A percentile compares a stretch with the other conserved stretches of the same genome.
Evolutionary conservation across 176 grass and related monocot genomes (phyloP).

Genomic region (Avena insularis): DNA sequence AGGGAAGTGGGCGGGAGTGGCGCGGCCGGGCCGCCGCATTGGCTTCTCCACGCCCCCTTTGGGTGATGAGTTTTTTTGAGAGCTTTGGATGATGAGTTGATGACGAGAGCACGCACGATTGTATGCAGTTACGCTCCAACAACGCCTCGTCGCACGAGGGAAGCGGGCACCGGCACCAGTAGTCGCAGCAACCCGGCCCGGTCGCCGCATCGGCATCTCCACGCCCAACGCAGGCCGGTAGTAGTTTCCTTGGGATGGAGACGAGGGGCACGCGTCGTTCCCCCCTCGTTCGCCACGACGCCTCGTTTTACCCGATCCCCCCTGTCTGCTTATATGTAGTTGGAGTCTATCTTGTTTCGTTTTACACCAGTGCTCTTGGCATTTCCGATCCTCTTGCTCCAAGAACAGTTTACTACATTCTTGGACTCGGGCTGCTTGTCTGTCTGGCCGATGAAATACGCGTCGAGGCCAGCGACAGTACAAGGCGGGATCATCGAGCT

Average conservation of each 20-base stretch:
- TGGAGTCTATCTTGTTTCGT: background rate
- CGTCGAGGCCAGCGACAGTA: background rate
- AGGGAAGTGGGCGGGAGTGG: no score
- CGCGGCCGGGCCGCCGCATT: no score
- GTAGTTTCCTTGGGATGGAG: conserved; percentile 8
- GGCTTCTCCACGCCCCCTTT: no score
- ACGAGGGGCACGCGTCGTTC: background rate
- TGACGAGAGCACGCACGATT: no score
- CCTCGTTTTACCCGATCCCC: background rate
- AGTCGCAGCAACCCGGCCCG: no score
- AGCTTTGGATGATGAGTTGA: no score
- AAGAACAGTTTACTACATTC: background rate
- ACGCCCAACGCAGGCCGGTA: background rate
- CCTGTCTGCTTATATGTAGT: background rate
- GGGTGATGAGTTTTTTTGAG: no score
- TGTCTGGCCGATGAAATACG: background rate
- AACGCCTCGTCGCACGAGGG: no score
- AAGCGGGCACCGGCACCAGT: no score
- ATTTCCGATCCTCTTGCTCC: background rate
- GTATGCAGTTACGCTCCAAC: no score
- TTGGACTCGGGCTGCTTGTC: background rate
- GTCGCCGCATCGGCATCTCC: no score
- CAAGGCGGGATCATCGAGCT: background rate
- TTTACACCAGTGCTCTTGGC: background rate
- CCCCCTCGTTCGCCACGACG: background rate